Evolutionary conservation across 1,284 basidiomycete genomes (phyloP).

Genomic region (Sanghuangporus baumii): DNA sequence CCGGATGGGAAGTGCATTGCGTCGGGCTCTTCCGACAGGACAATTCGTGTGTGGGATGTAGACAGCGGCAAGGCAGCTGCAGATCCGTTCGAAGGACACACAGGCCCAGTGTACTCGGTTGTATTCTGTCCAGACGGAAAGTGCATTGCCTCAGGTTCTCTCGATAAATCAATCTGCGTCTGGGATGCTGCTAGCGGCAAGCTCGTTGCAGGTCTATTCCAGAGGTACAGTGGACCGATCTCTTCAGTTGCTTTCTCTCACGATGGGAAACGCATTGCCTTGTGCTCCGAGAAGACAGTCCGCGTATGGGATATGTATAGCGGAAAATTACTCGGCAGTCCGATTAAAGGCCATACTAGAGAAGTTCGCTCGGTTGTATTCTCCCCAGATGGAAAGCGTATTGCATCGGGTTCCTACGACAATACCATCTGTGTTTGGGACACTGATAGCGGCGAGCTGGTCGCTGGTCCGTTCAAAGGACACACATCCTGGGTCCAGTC

Average conservation of each 20-base stretch:
- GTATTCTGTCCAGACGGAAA: neutral
- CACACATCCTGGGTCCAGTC: too few species aligned
- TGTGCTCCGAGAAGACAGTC: too few species aligned
- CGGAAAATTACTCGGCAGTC: too few species aligned
- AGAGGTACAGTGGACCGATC: neutral
- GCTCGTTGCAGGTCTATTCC: neutral
- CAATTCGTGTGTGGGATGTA: neutral
- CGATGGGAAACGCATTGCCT: neutral
- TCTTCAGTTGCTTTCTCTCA: neutral
- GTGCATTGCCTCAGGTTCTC: neutral
- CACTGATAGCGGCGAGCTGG: neutral
- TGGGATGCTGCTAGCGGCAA: neutral
- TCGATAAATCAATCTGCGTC: neutral
- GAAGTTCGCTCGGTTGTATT: neutral
- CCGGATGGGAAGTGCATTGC: neutral
- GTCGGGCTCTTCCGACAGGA: neutral
- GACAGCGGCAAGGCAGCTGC: neutral
- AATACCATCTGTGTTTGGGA: neutral
- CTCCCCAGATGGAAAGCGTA: neutral
- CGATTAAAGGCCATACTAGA: too few species aligned
- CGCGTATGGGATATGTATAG: too few species aligned
- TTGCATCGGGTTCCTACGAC: neutral
- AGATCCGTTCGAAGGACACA: neutral
- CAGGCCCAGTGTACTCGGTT: neutral
- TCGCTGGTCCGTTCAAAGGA: neutral